These are phyloP conservation scores for Saturnispora galanensis DNA, from an alignment of 805 yeast genomes.

Conservation along the genomic window DNA sequence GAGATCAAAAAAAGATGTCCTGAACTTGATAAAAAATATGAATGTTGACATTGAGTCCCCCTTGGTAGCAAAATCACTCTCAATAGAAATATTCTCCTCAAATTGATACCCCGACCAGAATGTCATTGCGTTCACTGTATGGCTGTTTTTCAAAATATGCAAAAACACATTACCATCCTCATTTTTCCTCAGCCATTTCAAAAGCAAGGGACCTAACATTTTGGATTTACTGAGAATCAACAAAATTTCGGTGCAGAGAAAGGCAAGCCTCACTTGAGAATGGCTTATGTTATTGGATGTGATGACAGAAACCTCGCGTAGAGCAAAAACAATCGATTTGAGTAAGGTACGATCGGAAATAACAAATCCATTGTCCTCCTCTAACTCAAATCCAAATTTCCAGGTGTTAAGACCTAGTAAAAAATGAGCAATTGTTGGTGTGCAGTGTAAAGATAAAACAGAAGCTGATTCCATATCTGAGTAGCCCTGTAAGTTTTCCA, in stretches of 20 bases:
- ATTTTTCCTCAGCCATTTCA: slow-evolving; percentile 43
- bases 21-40: slow-evolving; percentile 48
- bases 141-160: slow-evolving; percentile 40
- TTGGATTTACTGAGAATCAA: slow-evolving; percentile 51
- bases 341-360: slow-evolving; percentile 47
- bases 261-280: slow-evolving; percentile 48
- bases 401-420: slow-evolving; percentile 60
- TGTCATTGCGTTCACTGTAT: slow-evolving; percentile 44
- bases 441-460: neutral
- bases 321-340: slow-evolving; percentile 38
- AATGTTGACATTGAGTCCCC: slow-evolving; percentile 42
- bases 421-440: slow-evolving; percentile 57
- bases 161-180: slow-evolving; percentile 37
- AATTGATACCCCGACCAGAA: slow-evolving; percentile 46
- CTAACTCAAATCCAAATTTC: slow-evolving; percentile 37
- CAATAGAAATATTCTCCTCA: slow-evolving; percentile 29
- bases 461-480: neutral
- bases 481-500: slow-evolving; percentile 31
- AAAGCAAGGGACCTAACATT: slow-evolving; percentile 40
- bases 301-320: slow-evolving; percentile 36
- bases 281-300: slow-evolving; percentile 37
- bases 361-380: slow-evolving; percentile 38
- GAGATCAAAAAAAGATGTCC: slow-evolving; percentile 54
- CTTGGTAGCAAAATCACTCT: slow-evolving; percentile 27
- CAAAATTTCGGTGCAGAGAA: slow-evolving; percentile 51